phyloP scores from a whole-genome alignment of 805 yeast species.

The Yamadazyma phyllophila region DNA sequence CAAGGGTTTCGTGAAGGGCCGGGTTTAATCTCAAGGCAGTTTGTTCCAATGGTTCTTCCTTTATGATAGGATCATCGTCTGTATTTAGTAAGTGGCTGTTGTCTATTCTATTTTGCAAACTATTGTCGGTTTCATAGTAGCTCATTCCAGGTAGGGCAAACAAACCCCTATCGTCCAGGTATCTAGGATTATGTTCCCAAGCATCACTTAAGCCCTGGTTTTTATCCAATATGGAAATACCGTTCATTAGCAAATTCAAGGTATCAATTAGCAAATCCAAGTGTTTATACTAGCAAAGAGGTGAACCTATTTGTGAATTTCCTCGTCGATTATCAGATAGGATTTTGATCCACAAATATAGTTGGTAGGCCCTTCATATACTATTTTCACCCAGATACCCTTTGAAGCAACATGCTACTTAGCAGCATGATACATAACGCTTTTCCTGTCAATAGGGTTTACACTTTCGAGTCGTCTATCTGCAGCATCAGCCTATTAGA shows the following conservation, averaged over 20 bases:
- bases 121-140: neutral
- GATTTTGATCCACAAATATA: neutral
- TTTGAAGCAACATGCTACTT: neutral
- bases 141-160: neutral
- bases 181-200: neutral
- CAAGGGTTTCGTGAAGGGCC: neutral
- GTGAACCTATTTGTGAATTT: neutral
- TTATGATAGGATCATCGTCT: neutral
- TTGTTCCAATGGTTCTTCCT: neutral
- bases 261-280: neutral
- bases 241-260: slow-evolving; percentile 1
- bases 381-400: neutral
- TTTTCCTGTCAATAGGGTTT: neutral
- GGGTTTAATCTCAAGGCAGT: neutral
- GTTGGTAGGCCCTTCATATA: neutral
- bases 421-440: too few relatives aligned
- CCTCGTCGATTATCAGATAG: too few relatives aligned
- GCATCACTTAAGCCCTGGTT: neutral
- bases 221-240: slow-evolving; percentile 4
- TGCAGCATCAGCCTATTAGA: slow-evolving; percentile 2
- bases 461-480: neutral
- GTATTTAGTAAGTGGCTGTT: neutral
- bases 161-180: neutral
- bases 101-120: neutral
- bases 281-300: too few relatives aligned